These are phyloP conservation scores for Pisolithus marmoratus DNA, from an alignment of 768 basidiomycete genomes.

Conservation along the genomic window DNA sequence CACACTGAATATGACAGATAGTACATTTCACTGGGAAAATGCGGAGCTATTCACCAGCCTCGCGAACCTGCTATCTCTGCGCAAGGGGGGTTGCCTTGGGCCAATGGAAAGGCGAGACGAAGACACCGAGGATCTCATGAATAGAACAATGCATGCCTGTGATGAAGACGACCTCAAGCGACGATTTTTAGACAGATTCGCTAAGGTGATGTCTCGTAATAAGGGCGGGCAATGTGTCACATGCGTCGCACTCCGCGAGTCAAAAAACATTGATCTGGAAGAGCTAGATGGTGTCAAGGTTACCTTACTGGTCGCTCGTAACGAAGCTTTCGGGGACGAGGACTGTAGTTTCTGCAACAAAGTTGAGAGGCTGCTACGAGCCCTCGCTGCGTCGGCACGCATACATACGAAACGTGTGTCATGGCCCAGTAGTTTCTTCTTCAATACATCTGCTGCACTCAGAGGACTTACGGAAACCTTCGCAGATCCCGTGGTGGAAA, in stretches of 20 bases:
- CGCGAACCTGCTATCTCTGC: neutral
- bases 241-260: neutral
- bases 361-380: neutral
- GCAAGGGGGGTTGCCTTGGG: neutral
- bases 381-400: neutral
- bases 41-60: neutral
- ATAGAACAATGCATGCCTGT: neutral
- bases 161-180: neutral
- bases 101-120: neutral
- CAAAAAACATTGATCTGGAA: neutral
- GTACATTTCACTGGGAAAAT: neutral
- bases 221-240: neutral
- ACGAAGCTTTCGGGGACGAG: neutral
- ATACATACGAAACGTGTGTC: neutral
- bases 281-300: neutral
- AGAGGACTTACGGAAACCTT: neutral
- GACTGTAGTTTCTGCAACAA: neutral
- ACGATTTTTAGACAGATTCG: neutral
- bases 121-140: neutral
- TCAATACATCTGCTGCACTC: no score
- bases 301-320: neutral
- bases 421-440: no score
- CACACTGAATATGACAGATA: no score
- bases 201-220: neutral
- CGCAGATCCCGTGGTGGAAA: neutral